phyloP scores from a whole-genome alignment of 768 basidiomycete species.

The Saitozyma podzolica region DNA sequence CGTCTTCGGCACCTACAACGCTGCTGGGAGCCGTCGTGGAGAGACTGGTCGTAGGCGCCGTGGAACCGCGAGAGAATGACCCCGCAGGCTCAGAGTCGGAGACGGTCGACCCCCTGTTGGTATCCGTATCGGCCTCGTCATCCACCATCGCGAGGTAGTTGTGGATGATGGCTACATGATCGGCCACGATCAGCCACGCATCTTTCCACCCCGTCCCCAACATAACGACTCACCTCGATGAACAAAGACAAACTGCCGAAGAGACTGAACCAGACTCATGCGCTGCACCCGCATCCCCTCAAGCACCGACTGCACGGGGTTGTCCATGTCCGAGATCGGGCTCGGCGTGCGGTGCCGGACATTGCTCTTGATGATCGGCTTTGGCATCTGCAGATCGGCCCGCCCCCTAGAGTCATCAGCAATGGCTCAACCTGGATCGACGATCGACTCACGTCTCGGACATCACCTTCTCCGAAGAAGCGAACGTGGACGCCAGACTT shows the following conservation, averaged over 20 bases:
- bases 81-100: neutral
- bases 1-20: slow-evolving; percentile 32
- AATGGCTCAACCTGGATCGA: slow-evolving; percentile 2
- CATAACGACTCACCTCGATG: slow-evolving; percentile 60
- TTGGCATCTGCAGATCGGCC: slow-evolving; percentile 53
- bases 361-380: slow-evolving; percentile 53
- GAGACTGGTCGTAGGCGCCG: neutral
- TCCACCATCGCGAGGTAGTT: slow-evolving; percentile 45
- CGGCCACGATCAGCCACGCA: slow-evolving; percentile 4
- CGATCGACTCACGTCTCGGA: slow-evolving; percentile 18
- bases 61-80: neutral
- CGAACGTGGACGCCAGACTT: slow-evolving; percentile 22
- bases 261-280: slow-evolving; percentile 93
- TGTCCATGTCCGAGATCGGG: slow-evolving; percentile 63
- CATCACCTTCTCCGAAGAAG: slow-evolving; percentile 35
- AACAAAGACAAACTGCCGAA: slow-evolving; percentile 91
- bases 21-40: slow-evolving; percentile 2
- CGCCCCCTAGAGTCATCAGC: slow-evolving; percentile 14
- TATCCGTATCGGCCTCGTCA: slow-evolving; percentile 20
- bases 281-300: slow-evolving; percentile 94
- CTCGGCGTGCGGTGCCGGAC: slow-evolving; percentile 52
- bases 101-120: slow-evolving; percentile 3
- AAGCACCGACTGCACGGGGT: slow-evolving; percentile 77
- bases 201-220: neutral
- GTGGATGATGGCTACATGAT: slow-evolving; percentile 40